Evolutionary conservation across 495 filamentous ascomycete genomes (phyloP).

Genomic region (Penicillium coprophilum): DNA sequence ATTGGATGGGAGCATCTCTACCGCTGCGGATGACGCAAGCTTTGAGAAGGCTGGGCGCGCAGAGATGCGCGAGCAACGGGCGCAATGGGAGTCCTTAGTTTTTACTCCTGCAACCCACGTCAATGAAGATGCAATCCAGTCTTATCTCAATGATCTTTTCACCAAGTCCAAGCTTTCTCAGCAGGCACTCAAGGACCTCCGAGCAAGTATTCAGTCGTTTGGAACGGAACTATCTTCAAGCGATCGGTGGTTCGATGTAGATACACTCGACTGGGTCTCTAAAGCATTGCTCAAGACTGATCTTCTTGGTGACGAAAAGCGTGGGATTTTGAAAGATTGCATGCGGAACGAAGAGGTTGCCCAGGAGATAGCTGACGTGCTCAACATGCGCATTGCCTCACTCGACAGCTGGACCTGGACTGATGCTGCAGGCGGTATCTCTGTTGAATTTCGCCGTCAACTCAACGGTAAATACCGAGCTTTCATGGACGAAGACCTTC

Average conservation of each 20-base stretch:
- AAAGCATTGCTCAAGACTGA: conserved; percentile 55
- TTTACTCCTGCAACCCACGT: conserved; percentile 50
- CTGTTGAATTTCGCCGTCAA: conserved; percentile 60
- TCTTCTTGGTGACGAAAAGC: conserved; percentile 60
- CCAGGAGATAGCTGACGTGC: conserved; percentile 61
- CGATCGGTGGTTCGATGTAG: conserved; percentile 34
- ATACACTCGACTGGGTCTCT: conserved; percentile 51
- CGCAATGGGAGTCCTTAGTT: conserved; percentile 57
- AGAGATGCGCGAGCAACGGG: conserved; percentile 51
- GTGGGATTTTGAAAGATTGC: conserved; percentile 58
- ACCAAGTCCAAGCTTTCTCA: conserved; percentile 34
- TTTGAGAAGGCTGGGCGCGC: conserved; percentile 44
- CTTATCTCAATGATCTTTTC: conserved; percentile 57
- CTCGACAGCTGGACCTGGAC: conserved; percentile 62
- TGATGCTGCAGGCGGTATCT: conserved; percentile 44
- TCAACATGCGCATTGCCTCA: conserved; percentile 64
- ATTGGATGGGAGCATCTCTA: conserved; percentile 24
- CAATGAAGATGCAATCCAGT: conserved; percentile 43
- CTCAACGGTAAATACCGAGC: conserved; percentile 61
- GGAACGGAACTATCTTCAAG: conserved; percentile 39
- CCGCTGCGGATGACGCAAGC: conserved; percentile 9
- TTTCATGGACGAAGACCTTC: conserved; percentile 66
- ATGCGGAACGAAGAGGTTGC: conserved; percentile 54
- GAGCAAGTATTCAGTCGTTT: conserved; percentile 45
- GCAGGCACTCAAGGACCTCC: conserved; percentile 46